Conservation (phyloP, 2,329 filamentous ascomycete genomes). For the Pleomassaria siparia region DNA sequence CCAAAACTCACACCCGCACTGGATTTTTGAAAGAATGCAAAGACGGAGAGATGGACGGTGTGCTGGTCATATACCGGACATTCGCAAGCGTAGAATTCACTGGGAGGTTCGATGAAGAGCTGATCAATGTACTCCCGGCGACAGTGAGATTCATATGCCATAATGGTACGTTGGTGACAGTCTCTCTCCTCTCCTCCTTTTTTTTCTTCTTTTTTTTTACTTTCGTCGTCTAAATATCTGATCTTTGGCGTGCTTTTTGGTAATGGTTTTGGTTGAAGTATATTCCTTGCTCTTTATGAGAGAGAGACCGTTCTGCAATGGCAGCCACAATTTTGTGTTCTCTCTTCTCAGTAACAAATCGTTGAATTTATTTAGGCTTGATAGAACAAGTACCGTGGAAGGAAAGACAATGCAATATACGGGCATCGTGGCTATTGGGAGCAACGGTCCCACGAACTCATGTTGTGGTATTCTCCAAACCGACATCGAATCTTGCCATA, state of each 20-base stretch:
- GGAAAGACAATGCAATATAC: too few species aligned
- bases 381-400: not conserved
- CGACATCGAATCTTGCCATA: too few species aligned
- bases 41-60: conserved; percentile 66
- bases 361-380: not conserved
- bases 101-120: conserved; percentile 69
- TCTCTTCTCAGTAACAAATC: not conserved
- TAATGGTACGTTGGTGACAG: conserved; percentile 45
- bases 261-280: too few species aligned
- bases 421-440: too few species aligned
- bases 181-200: not conserved
- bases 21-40: conserved; percentile 71
- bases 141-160: conserved; percentile 46
- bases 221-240: not conserved
- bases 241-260: too few species aligned
- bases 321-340: not conserved
- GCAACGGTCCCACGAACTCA: too few species aligned
- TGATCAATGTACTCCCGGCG: conserved; percentile 56
- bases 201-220: not conserved
- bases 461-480: too few species aligned
- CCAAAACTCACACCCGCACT: conserved; percentile 61
- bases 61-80: conserved; percentile 69
- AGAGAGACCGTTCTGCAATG: not conserved
- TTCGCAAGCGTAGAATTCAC: conserved; percentile 66
- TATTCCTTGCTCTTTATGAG: not conserved